Base-by-base conservation (phyloP, 768 basidiomycete genomes). In the Tylopilus balloui region DNA sequence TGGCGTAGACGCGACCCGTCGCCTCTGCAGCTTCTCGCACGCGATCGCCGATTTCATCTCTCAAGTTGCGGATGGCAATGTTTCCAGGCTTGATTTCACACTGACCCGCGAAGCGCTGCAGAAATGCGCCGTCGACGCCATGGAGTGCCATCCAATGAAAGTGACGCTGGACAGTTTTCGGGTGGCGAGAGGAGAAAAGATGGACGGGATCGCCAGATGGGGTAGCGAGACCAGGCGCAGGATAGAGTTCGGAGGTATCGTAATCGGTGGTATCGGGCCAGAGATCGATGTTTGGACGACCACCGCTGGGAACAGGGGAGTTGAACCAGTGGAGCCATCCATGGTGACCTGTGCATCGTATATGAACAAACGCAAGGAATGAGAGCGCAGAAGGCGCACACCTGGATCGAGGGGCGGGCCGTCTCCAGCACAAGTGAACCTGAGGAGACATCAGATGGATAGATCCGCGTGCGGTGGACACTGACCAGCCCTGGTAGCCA, bases 321-420 rank as follows among this genome's bases (percentile, higher is more conserved):
- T 80, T 74, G 63, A 88, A 81, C 89, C 90, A 92, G 59, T 92
- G 89, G 17, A 89, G 71, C 90, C 90, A 92, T 24, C 89, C 89
- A 56, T 89, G 86, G 58, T 90, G 89, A 3, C 79, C 81, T 64
- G 39, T 21, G 1, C 17, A 4, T 4, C 14, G 27, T 38, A 13
- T 13, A 23, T 41, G 15, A 17, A 43, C 19, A 21, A 9, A 20
- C 13, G 34, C 7, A n/a, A 15, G 10, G 6, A 15, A 21, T 9
- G 39, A 27, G 12, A 11, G n/a, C 11, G 10, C 3, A 3, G 6
- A 21, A 6, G 3, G 35, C 47, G 2, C 55, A 35, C 36, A 78
- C 83, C 81, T 63, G 80, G 81, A 46, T 73, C 76, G 24, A 90
- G 73, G 11, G 84, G 82, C 40, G 77, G 73, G 4, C 87, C 85